phyloP scores from a whole-genome alignment of 2,329 filamentous ascomycete species.

The Sclerotinia glacialis region DNA sequence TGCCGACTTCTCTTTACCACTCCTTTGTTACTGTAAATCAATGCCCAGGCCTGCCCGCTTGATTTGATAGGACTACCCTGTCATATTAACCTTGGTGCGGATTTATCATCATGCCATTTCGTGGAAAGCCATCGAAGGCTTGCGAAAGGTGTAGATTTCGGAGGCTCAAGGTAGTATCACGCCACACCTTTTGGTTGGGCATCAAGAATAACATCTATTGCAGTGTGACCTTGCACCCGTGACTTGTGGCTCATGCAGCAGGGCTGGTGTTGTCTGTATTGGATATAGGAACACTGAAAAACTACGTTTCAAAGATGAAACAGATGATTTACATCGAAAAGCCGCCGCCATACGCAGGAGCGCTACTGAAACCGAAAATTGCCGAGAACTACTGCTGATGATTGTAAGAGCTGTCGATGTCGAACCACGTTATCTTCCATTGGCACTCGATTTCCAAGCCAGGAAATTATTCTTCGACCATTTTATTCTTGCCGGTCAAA shows the following conservation, averaged over 20 bases:
- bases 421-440: slow-evolving; percentile 4
- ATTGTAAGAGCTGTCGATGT: background rate
- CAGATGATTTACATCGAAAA: slow-evolving; percentile 9
- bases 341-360: background rate
- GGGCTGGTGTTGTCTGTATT: slow-evolving; percentile 20
- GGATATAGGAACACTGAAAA: slow-evolving; percentile 24
- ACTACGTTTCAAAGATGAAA: slow-evolving; percentile 25
- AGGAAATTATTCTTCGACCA: slow-evolving; percentile 21
- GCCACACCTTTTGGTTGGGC: background rate
- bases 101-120: slow-evolving; percentile 10
- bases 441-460: slow-evolving; percentile 23
- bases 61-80: background rate
- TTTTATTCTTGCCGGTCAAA: slow-evolving; percentile 18
- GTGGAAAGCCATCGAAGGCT: slow-evolving; percentile 27
- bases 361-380: background rate
- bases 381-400: background rate
- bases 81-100: background rate
- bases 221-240: slow-evolving; percentile 28
- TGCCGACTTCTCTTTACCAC: background rate
- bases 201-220: background rate
- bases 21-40: background rate
- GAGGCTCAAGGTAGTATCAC: slow-evolving; percentile 23
- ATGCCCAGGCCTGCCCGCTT: no score
- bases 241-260: slow-evolving; percentile 21
- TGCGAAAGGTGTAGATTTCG: slow-evolving; percentile 28